Base-by-base conservation (phyloP, 2,329 filamentous ascomycete species). In the Penicillium corylophilum region DNA sequence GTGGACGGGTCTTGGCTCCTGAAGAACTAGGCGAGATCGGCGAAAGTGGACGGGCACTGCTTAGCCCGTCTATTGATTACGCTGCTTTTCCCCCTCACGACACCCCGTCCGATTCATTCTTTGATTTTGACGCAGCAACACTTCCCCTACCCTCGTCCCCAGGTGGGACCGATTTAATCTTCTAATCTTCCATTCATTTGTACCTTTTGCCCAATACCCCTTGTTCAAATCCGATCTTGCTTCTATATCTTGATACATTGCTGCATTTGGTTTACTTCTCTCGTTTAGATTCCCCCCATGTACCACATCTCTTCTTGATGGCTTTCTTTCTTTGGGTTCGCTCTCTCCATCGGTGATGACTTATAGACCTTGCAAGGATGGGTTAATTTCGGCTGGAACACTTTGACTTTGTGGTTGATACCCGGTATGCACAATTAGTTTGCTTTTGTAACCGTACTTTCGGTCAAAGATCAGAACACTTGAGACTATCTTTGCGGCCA, bases 1-100 rank as follows among this genome's bases (percentile, higher is more conserved):
- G 91, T 12, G 91, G 91, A 0, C 82, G 90, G 20, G 88, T 96
- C 1, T 77, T 96, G 3, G 79, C 82, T 2, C 79, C 81, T 0
- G 88, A 93, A 56, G 88, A 92, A 43, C 74, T 73, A 10, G 67
- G 68, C n/a, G 73, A 67, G 13, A 43, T 67, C 10, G 56, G 60
- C 35, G 66, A 72, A 26, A 64, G 65, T 23, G 59, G 62, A 7
- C 65, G 61, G 22, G 69, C 62, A 2, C 63, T 73, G 7, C 56
- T 73, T 22, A 73, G 71, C 48, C 64, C 69, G 31, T 60, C 62
- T 4, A 51, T 54, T 8, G 59, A 63, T 41, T 57, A 46, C 7
- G 35, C 46, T 5, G 23, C 47, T 8, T 54, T 55, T 18, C 28
- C 51, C 15, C 50, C 53, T 15, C 28, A 53, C 15, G 47, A 55